phyloP scores from a whole-genome alignment of 1,284 basidiomycete genomes.

The Earliella scabrosa region DNA sequence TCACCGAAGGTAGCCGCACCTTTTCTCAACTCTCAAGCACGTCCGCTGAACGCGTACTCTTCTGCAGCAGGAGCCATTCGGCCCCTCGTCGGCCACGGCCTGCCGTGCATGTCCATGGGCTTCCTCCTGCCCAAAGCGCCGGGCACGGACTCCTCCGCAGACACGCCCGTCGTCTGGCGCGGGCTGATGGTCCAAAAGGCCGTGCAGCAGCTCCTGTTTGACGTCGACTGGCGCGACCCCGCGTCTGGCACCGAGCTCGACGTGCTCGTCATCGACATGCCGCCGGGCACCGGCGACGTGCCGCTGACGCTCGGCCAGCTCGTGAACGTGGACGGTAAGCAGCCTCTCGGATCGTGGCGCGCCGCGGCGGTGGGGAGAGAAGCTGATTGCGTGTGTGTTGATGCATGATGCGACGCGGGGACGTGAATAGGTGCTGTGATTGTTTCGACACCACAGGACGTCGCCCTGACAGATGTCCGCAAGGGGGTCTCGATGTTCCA shows the following conservation, averaged over 20 bases:
- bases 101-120: conserved; percentile 98
- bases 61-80: conserved; percentile 74
- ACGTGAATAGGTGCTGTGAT: conserved; percentile 86
- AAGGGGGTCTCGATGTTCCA: conserved; percentile 95
- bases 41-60: background rate
- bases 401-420: no score
- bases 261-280: conserved; percentile 94
- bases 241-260: conserved; percentile 63
- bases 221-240: conserved; percentile 86
- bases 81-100: conserved; percentile 87
- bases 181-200: conserved; percentile 99
- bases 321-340: conserved; percentile 82
- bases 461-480: conserved; percentile 90
- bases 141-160: conserved; percentile 50
- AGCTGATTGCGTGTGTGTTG: no score
- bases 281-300: conserved; percentile 97
- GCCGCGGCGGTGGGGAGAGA: no score
- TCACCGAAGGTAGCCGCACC: conserved; percentile 67
- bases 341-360: no score
- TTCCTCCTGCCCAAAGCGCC: conserved; percentile 68
- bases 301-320: conserved; percentile 93
- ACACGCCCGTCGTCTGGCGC: conserved; percentile 91
- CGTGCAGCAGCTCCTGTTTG: conserved; percentile 95
- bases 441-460: conserved; percentile 95
- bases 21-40: background rate